Percentiles rank a stretch among this genome's conserved stretches.
These are phyloP conservation scores for Diplodia corticola DNA, from an alignment of 2,329 filamentous ascomycete species.

Conservation along the genomic window DNA sequence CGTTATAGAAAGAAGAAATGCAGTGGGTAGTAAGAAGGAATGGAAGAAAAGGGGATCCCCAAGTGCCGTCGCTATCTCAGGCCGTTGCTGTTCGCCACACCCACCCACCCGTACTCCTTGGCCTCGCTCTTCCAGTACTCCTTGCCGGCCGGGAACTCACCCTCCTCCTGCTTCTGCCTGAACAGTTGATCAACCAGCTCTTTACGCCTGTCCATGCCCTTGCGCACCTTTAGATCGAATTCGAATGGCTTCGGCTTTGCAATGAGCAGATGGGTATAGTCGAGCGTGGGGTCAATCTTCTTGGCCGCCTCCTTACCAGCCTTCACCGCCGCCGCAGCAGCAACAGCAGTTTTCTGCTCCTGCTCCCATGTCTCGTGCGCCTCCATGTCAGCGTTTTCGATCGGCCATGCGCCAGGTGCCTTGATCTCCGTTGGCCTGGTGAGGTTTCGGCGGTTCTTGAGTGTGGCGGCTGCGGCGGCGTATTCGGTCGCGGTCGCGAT, in stretches of 20 bases:
- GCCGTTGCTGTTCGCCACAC: background rate
- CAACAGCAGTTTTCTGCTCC: conserved; percentile 2
- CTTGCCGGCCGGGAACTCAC: conserved; percentile 40
- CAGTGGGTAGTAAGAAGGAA: background rate
- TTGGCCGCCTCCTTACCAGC: conserved; percentile 26
- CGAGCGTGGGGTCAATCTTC: conserved; percentile 44
- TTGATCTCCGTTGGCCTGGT: background rate
- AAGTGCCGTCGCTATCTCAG: background rate
- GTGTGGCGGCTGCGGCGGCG: background rate
- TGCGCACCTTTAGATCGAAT: conserved; percentile 42
- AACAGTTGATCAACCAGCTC: conserved; percentile 38
- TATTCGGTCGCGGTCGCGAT: background rate
- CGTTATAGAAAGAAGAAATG: background rate
- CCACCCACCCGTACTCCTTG: conserved; percentile 21
- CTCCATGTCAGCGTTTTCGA: background rate
- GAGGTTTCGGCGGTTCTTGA: background rate
- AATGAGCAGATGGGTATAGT: conserved; percentile 48
- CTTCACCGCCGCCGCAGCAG: background rate
- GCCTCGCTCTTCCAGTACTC: conserved; percentile 40
- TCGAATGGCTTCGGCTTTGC: conserved; percentile 49
- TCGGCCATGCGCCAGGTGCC: conserved; percentile 3
- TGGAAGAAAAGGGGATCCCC: background rate
- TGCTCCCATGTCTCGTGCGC: conserved; percentile 10
- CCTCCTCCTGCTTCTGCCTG: conserved; percentile 37
- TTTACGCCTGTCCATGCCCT: conserved; percentile 32